Conservation (phyloP, 2,329 filamentous ascomycete genomes). For the Rhytidhysteron rufulum region DNA sequence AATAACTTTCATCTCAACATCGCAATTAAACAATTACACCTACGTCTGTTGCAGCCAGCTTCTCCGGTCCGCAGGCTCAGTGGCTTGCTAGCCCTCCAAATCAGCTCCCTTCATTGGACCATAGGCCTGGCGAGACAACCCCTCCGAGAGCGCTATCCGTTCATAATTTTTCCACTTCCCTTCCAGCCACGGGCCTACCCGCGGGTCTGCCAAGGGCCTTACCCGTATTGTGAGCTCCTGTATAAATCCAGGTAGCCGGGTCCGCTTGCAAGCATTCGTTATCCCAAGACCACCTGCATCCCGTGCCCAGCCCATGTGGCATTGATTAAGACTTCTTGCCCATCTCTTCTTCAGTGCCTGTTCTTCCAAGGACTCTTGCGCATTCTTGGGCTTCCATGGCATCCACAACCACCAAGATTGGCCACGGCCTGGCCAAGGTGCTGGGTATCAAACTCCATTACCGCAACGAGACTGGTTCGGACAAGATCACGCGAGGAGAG, state of each 20-base stretch:
- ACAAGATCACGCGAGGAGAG: constrained; percentile 66
- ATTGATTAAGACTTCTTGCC: neutral
- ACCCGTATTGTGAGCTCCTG: neutral
- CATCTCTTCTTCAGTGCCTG: neutral
- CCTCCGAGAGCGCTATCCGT: too few relatives aligned
- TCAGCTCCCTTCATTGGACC: too few relatives aligned
- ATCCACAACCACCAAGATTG: constrained; percentile 49
- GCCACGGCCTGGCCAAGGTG: constrained; percentile 69
- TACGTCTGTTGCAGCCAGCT: neutral
- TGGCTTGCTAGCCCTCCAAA: neutral
- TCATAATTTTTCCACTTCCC: too few relatives aligned
- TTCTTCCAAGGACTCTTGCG: neutral
- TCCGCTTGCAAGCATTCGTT: neutral
- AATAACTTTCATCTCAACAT: neutral
- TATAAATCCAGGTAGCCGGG: constrained; percentile 2
- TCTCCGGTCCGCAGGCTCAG: neutral
- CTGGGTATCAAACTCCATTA: constrained; percentile 79
- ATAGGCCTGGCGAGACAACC: neutral
- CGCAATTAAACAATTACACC: neutral
- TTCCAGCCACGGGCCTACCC: neutral
- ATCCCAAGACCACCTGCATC: neutral
- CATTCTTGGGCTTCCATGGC: constrained; percentile 3
- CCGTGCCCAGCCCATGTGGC: neutral
- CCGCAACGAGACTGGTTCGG: constrained; percentile 49
- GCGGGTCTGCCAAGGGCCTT: neutral